Conservation (phyloP, 257 asterid species). For the Ballota nigra region DNA sequence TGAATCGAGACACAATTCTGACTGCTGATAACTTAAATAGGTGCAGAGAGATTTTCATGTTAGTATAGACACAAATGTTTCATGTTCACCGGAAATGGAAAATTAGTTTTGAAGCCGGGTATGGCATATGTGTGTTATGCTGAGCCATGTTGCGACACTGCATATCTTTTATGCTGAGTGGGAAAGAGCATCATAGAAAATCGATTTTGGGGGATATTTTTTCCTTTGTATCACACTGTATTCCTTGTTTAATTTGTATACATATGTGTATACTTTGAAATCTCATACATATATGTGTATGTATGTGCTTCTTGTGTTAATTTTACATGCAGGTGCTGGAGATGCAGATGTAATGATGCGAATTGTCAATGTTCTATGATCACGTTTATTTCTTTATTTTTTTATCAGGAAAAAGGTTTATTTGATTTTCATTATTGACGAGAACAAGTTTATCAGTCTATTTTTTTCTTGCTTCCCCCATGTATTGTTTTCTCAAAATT, state of each 20-base stretch:
- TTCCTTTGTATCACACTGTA: background rate
- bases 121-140: background rate
- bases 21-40: conserved; percentile 1
- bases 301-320: background rate
- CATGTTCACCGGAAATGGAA: background rate
- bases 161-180: background rate
- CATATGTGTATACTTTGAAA: background rate
- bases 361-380: no score
- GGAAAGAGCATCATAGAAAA: conserved; percentile 7
- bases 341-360: no score
- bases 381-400: no score
- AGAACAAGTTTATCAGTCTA: no score
- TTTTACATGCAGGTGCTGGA: no score
- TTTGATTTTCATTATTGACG: no score
- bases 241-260: background rate
- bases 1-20: background rate
- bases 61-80: background rate
- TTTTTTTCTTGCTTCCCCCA: no score
- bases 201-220: background rate
- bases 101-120: background rate
- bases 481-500: no score
- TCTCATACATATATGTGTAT: background rate
- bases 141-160: background rate
- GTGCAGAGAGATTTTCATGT: conserved; percentile 1
- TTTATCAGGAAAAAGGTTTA: no score